Evolutionary conservation across 176 grass and related monocot genomes (phyloP).

Genomic region (Thalia dealbata): DNA sequence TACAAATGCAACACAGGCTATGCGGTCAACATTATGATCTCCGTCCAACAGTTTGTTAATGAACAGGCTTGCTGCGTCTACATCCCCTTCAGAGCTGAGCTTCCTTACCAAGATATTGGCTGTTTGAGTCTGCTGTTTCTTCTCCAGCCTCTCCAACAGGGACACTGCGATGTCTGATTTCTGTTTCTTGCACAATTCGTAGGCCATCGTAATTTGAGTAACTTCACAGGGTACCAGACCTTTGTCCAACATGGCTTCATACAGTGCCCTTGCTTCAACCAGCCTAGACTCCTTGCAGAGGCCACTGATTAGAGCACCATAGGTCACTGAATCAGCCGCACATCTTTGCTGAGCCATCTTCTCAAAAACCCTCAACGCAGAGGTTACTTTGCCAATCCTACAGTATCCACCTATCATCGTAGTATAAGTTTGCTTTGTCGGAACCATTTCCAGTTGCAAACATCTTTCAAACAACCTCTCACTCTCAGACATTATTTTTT

Average conservation of each 20-base stretch:
- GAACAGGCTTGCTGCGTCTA: conserved; percentile 59
- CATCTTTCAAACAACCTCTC: conserved; percentile 71
- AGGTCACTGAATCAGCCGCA: conserved; percentile 57
- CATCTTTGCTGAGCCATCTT: conserved; percentile 69
- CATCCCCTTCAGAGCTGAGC: conserved; percentile 41
- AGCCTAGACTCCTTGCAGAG: conserved; percentile 79
- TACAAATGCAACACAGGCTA: conserved; percentile 49
- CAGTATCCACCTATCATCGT: conserved; percentile 88
- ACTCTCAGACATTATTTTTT: conserved; percentile 58
- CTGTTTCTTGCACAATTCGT: conserved; percentile 56
- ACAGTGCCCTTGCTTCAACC: conserved; percentile 75
- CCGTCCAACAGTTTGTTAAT: conserved; percentile 48
- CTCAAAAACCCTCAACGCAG: conserved; percentile 61
- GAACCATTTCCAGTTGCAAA: conserved; percentile 41
- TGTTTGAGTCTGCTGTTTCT: conserved; percentile 36
- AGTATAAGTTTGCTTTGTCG: conserved; percentile 74
- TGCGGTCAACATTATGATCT: conserved; percentile 45
- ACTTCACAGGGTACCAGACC: conserved; percentile 71
- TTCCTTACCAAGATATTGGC: conserved; percentile 62
- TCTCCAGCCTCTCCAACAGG: conserved; percentile 56
- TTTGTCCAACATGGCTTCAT: conserved; percentile 86
- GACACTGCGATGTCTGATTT: conserved; percentile 41
- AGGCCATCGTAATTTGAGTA: conserved; percentile 60
- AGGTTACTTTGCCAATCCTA: conserved; percentile 54
- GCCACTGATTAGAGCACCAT: conserved; percentile 75